These are phyloP conservation scores for Chalciporus chontae DNA, from an alignment of 768 basidiomycete species.

Conservation along the genomic window DNA sequence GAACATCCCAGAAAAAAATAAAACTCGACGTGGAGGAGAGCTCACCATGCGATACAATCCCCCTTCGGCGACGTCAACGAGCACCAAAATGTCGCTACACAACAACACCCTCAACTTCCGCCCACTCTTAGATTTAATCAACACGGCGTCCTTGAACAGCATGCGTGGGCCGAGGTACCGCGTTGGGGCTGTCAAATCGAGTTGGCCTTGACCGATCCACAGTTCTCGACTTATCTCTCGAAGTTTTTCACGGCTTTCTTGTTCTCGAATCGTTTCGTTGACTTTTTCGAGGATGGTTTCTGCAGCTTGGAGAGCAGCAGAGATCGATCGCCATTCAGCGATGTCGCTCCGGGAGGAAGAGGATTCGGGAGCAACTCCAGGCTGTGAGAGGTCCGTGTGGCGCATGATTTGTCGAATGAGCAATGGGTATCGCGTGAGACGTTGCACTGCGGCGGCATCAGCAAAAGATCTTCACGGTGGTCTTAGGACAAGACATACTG, in stretches of 20 bases:
- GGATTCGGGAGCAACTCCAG: neutral
- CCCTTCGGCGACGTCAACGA: constrained; percentile 69
- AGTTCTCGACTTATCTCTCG: constrained; percentile 70
- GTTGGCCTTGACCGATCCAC: constrained; percentile 84
- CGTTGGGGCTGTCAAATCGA: constrained; percentile 90
- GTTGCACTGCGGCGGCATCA: constrained; percentile 67
- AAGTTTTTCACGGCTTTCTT: constrained; percentile 78
- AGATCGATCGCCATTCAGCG: constrained; percentile 56
- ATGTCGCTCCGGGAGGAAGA: constrained; percentile 10
- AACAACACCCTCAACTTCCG: constrained; percentile 73
- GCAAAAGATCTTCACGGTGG: neutral
- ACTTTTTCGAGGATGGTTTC: constrained; percentile 75
- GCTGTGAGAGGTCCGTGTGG: constrained; percentile 62
- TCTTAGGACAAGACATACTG: constrained; percentile 46
- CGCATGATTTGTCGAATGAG: constrained; percentile 82
- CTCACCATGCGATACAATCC: constrained; percentile 82
- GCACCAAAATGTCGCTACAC: constrained; percentile 86
- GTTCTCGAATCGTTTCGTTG: constrained; percentile 85
- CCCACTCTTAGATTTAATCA: constrained; percentile 83
- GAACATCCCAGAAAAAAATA: neutral
- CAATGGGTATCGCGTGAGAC: constrained; percentile 91
- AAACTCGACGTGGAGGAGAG: neutral
- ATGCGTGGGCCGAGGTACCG: constrained; percentile 77
- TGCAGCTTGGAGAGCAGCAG: constrained; percentile 53
- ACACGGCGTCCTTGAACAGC: constrained; percentile 73